Conservation (phyloP, 805 yeast genomes). For the Wickerhamiella slavikovae region DNA sequence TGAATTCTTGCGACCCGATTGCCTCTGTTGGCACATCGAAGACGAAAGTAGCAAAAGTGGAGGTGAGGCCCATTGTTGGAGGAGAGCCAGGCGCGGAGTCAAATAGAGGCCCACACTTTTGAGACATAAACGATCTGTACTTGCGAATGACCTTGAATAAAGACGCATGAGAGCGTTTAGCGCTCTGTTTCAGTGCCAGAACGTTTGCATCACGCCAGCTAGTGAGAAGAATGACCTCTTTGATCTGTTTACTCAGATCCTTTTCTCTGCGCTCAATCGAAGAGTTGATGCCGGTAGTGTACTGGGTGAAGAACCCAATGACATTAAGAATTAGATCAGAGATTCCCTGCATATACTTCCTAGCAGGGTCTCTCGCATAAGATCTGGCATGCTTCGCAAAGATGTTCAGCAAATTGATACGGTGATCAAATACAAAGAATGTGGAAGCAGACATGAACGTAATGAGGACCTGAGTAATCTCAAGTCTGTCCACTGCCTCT, state of each 20-base stretch:
- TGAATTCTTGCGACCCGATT: background rate
- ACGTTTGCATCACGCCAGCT: slow-evolving; percentile 95
- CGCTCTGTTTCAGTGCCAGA: slow-evolving; percentile 84
- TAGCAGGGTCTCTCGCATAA: no score
- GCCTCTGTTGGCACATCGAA: background rate
- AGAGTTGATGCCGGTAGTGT: slow-evolving; percentile 27
- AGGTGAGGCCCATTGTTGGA: background rate
- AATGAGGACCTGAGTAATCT: slow-evolving; percentile 39
- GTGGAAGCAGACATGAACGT: slow-evolving; percentile 57
- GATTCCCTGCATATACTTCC: slow-evolving; percentile 9
- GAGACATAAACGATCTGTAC: slow-evolving; percentile 42
- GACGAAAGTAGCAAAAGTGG: background rate
- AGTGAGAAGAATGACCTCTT: slow-evolving; percentile 71
- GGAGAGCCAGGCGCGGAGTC: background rate
- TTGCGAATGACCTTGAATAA: slow-evolving; percentile 70
- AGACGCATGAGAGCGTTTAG: slow-evolving; percentile 67
- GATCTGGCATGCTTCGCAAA: slow-evolving; percentile 31
- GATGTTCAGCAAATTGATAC: slow-evolving; percentile 42
- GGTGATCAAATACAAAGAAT: slow-evolving; percentile 46
- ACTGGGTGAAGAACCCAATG: slow-evolving; percentile 46
- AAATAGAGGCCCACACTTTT: slow-evolving; percentile 31
- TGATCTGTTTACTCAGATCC: slow-evolving; percentile 52
- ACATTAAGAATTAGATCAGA: slow-evolving; percentile 33
- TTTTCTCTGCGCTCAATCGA: slow-evolving; percentile 27
- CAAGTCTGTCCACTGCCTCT: slow-evolving; percentile 19